Evolutionary conservation across 2,329 filamentous ascomycete genomes (phyloP).

Genomic region (Chrysosporium keratinophilum): DNA sequence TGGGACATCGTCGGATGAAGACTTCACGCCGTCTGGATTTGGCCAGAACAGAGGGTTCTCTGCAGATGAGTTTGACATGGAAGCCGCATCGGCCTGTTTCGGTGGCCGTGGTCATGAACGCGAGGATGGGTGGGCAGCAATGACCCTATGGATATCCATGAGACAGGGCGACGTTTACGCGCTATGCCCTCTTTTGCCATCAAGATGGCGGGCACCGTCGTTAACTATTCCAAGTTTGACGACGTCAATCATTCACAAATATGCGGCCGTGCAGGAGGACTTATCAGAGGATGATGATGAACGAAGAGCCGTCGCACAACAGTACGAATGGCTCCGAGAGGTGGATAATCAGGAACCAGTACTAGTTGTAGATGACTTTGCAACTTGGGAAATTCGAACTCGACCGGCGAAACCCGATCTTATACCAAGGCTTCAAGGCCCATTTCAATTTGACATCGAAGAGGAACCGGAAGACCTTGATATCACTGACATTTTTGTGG

Average conservation of each 20-base stretch:
- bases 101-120: constrained; percentile 55
- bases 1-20: constrained; percentile 68
- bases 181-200: constrained; percentile 77
- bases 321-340: constrained; percentile 49
- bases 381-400: constrained; percentile 43
- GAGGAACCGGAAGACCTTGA: constrained; percentile 45
- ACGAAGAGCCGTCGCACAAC: constrained; percentile 41
- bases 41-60: constrained; percentile 73
- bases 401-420: constrained; percentile 45
- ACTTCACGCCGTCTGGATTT: constrained; percentile 66
- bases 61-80: constrained; percentile 83
- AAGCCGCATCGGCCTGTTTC: constrained; percentile 83
- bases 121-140: constrained; percentile 70
- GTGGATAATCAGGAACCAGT: constrained; percentile 46
- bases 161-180: constrained; percentile 86
- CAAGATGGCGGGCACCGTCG: constrained; percentile 69
- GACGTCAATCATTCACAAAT: constrained; percentile 67
- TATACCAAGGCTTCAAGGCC: constrained; percentile 52
- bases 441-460: constrained; percentile 45
- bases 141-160: constrained; percentile 98
- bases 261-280: constrained; percentile 38
- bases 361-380: constrained; percentile 26
- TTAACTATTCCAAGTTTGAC: constrained; percentile 73
- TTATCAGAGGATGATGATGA: constrained; percentile 36
- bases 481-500: constrained; percentile 51